phyloP scores from a whole-genome alignment of 257 asterid genomes.

The Leptodermis oblonga region DNA sequence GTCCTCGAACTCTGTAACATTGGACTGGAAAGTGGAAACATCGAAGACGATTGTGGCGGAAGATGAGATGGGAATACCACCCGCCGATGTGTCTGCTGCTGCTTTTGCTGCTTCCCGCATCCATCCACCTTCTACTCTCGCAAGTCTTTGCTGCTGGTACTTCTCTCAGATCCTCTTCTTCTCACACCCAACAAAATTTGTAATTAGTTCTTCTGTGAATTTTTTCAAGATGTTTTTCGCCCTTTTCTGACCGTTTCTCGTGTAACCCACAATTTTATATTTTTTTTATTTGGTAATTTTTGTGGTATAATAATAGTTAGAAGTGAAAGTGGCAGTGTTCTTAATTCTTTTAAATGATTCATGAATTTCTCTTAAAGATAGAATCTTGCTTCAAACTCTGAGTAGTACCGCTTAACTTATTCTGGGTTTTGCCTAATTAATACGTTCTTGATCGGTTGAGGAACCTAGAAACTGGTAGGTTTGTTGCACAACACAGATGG shows the following conservation, averaged over 20 bases:
- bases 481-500: background rate
- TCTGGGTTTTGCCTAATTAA: background rate
- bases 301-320: background rate
- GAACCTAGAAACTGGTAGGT: background rate
- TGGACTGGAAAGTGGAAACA: no score
- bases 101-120: slow-evolving; percentile 5
- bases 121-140: slow-evolving; percentile 10
- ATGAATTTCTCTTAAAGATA: background rate
- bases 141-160: slow-evolving; percentile 16
- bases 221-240: background rate
- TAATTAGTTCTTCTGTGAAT: background rate
- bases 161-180: background rate
- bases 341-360: background rate
- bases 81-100: slow-evolving; percentile 8
- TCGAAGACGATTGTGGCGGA: slow-evolving; percentile 2
- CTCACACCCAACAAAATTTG: no score
- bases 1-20: background rate
- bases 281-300: background rate
- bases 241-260: background rate
- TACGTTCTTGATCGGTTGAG: background rate
- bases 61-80: slow-evolving; percentile 9
- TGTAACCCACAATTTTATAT: background rate
- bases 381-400: background rate
- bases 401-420: background rate
- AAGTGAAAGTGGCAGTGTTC: background rate